These are phyloP conservation scores for Fomitopsis schrenkii DNA, from an alignment of 1,284 basidiomycete genomes.

Conservation along the genomic window DNA sequence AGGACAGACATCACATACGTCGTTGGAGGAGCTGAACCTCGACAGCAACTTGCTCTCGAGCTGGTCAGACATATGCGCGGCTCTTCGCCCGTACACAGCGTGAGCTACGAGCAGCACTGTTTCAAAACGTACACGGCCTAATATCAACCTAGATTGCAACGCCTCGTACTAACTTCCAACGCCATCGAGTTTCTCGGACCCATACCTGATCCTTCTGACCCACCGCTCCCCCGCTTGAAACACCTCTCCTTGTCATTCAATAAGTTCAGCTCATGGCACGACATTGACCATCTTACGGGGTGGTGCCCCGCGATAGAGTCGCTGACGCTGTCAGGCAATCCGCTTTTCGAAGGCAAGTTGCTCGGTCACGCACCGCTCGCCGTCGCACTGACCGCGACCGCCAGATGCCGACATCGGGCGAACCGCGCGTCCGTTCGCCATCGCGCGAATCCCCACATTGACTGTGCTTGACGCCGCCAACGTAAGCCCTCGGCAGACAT, in stretches of 20 bases:
- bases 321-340: conserved; percentile 58
- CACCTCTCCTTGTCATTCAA: conserved; percentile 69
- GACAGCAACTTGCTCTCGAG: conserved; percentile 65
- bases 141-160: conserved; percentile 41
- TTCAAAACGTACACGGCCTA: conserved; percentile 12
- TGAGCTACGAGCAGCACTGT: conserved; percentile 30
- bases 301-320: conserved; percentile 65
- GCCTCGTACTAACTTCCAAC: conserved; percentile 71
- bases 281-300: conserved; percentile 63
- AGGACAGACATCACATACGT: conserved; percentile 14
- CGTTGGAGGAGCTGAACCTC: conserved; percentile 64
- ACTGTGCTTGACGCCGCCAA: conserved; percentile 61
- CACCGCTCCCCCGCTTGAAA: conserved; percentile 26
- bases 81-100: conserved; percentile 47
- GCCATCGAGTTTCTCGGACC: conserved; percentile 40
- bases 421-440: conserved; percentile 59
- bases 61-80: conserved; percentile 53
- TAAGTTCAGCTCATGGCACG: conserved; percentile 55
- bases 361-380: background rate
- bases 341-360: conserved; percentile 48
- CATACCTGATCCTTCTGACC: conserved; percentile 19
- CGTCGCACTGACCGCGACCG: background rate
- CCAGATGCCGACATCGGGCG: conserved; percentile 36
- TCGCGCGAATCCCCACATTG: conserved; percentile 71
- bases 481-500: conserved; percentile 37